Conservation (phyloP, 2,329 filamentous ascomycete species). For the Fusarium clavum region DNA sequence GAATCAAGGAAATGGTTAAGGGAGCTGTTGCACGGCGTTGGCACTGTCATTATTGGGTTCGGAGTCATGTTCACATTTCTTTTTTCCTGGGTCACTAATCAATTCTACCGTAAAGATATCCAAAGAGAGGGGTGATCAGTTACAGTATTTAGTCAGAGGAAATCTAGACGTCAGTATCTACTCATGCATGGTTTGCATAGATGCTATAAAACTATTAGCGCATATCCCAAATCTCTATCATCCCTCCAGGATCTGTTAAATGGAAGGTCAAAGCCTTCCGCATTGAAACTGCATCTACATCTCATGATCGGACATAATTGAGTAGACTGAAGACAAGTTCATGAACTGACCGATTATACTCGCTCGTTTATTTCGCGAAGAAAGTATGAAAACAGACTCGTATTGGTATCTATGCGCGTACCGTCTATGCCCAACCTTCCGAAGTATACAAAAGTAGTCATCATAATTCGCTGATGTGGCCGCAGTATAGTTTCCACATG, state of each 20-base stretch:
- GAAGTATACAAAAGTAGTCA: constrained; percentile 17
- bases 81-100: neutral
- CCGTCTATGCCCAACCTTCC: constrained; percentile 44
- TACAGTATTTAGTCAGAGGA: neutral
- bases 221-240: neutral
- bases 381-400: constrained; percentile 27
- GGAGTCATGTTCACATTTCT: constrained; percentile 2
- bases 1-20: constrained; percentile 1
- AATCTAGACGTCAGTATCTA: constrained; percentile 6
- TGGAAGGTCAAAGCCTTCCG: neutral
- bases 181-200: constrained; percentile 1
- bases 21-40: constrained; percentile 30
- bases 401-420: constrained; percentile 49
- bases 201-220: constrained; percentile 12
- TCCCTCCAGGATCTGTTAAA: neutral
- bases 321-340: neutral
- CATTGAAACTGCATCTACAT: neutral
- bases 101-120: constrained; percentile 18
- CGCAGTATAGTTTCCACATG: constrained; percentile 24
- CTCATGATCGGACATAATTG: neutral
- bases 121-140: neutral
- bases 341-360: neutral
- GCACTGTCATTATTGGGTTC: constrained; percentile 20
- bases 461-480: constrained; percentile 15
- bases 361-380: neutral